Conservation (phyloP, 2,329 filamentous ascomycete species). For the Parastagonospora avenae region DNA sequence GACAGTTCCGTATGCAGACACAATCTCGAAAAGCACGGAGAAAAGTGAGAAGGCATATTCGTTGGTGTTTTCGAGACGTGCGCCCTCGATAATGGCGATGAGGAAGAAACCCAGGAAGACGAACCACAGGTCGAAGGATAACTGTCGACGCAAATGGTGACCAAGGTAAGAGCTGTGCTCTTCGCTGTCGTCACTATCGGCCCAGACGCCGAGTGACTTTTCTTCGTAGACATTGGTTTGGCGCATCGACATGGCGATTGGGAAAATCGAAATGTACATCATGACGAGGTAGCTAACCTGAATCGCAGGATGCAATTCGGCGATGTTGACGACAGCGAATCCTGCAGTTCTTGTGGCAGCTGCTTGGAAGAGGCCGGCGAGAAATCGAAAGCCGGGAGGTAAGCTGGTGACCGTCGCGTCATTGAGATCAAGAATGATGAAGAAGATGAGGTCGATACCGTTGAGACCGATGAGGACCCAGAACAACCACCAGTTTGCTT, state of each 20-base stretch:
- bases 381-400: slow-evolving; percentile 74
- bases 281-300: slow-evolving; percentile 95
- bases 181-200: slow-evolving; percentile 51
- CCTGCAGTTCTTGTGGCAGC: slow-evolving; percentile 88
- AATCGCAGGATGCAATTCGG: slow-evolving; percentile 82
- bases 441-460: slow-evolving; percentile 83
- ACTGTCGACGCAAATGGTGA: slow-evolving; percentile 86
- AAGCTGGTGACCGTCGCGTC: slow-evolving; percentile 70
- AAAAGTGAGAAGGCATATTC: slow-evolving; percentile 59
- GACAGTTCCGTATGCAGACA: slow-evolving; percentile 74
- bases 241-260: slow-evolving; percentile 93
- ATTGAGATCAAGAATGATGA: slow-evolving; percentile 87
- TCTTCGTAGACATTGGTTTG: slow-evolving; percentile 97
- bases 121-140: slow-evolving; percentile 98
- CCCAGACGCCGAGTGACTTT: slow-evolving; percentile 77
- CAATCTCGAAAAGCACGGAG: slow-evolving; percentile 50
- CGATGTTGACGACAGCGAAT: slow-evolving; percentile 79
- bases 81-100: slow-evolving; percentile 85
- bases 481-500: slow-evolving; percentile 95
- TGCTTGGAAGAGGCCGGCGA: slow-evolving; percentile 90
- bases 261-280: slow-evolving; percentile 99
- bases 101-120: slow-evolving; percentile 93
- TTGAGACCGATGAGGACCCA: slow-evolving; percentile 83
- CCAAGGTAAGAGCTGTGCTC: slow-evolving; percentile 81
- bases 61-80: slow-evolving; percentile 66